These are phyloP conservation scores for Trichoderma atrobrunneum DNA, from an alignment of 2,329 filamentous ascomycete genomes.

Conservation along the genomic window DNA sequence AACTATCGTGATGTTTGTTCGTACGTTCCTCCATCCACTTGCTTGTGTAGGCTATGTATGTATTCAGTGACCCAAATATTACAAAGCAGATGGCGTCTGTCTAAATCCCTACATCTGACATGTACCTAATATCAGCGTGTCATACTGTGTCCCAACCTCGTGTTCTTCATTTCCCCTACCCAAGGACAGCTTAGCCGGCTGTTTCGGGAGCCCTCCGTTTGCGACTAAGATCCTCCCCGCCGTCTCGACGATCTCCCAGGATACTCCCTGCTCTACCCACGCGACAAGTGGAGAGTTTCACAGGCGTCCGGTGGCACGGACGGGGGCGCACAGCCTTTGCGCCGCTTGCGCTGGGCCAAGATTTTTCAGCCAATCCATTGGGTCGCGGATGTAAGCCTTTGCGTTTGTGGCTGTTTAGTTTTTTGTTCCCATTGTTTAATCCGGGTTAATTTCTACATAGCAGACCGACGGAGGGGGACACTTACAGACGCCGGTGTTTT, in stretches of 20 bases:
- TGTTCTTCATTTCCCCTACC: not conserved
- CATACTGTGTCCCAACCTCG: not conserved
- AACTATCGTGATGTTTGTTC: not conserved
- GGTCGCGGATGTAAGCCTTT: not conserved
- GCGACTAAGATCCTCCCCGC: constrained; percentile 16
- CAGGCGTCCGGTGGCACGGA: not conserved
- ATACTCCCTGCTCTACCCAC: constrained; percentile 20
- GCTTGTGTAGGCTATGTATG: not conserved
- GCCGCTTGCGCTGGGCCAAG: not conserved
- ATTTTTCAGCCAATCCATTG: not conserved
- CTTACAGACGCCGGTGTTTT: not conserved
- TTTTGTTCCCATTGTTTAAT: not conserved
- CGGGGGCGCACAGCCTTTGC: not conserved
- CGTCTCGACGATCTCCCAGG: constrained; percentile 18
- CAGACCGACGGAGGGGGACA: not conserved
- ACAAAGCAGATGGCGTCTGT: not conserved
- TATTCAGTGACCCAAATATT: not conserved
- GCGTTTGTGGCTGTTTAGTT: not conserved
- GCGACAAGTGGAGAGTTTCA: constrained; percentile 19
- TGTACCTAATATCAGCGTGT: not conserved
- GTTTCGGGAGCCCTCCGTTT: constrained; percentile 14
- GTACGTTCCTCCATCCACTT: not conserved
- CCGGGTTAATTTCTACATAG: not conserved
- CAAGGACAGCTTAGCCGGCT: not conserved
- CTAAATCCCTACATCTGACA: not conserved